These are phyloP conservation scores for Yarrowia bubula DNA, from an alignment of 805 yeast genomes.

Conservation along the genomic window DNA sequence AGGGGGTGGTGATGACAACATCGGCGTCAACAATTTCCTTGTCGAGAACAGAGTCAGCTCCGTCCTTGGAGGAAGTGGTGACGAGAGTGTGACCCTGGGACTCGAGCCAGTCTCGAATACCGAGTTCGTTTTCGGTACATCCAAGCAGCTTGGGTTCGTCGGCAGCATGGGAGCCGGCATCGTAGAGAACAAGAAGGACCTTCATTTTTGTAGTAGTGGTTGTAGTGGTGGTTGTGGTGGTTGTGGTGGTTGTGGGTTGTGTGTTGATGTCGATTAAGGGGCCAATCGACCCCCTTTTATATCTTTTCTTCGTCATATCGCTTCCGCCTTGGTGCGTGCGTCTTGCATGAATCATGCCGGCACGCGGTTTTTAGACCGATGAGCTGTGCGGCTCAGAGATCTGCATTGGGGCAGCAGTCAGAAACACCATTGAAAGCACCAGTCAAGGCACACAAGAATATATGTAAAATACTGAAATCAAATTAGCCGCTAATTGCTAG, in stretches of 20 bases:
- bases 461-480: too few relatives aligned
- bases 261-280: background rate
- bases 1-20: slow-evolving; percentile 74
- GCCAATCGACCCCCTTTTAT: background rate
- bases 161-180: slow-evolving; percentile 56
- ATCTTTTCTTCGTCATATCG: background rate
- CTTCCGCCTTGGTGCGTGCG: background rate
- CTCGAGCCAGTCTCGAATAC: slow-evolving; percentile 63
- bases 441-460: too few relatives aligned
- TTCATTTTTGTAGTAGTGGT: slow-evolving; percentile 34
- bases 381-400: too few relatives aligned
- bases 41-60: slow-evolving; percentile 57
- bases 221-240: background rate
- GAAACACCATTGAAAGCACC: too few relatives aligned
- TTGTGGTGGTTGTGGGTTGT: background rate
- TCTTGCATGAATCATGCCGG: background rate
- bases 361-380: background rate
- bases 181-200: slow-evolving; percentile 57
- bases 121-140: slow-evolving; percentile 71
- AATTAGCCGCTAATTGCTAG: too few relatives aligned
- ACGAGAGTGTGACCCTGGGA: slow-evolving; percentile 65
- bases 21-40: slow-evolving; percentile 68
- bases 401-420: too few relatives aligned
- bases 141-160: slow-evolving; percentile 65
- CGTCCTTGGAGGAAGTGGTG: slow-evolving; percentile 68